Conservation (phyloP, 345 rosid species). For the Aquilaria yunnanensis region DNA sequence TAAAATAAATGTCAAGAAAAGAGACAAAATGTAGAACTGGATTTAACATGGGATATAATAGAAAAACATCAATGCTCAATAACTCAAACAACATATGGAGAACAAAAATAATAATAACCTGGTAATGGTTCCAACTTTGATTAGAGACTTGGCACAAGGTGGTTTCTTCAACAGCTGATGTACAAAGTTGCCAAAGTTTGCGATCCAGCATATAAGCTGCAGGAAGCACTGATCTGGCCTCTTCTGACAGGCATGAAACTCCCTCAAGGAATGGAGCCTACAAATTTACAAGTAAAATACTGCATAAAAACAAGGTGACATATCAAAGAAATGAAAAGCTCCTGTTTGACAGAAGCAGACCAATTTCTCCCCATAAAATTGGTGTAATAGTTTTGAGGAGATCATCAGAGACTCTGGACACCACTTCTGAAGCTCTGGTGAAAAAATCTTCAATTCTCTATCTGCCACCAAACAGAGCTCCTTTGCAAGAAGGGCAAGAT, state of each 20-base stretch:
- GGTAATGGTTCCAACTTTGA: constrained; percentile 52
- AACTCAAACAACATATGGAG: too few species aligned
- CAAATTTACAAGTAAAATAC: constrained; percentile 21
- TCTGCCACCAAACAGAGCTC: constrained; percentile 69
- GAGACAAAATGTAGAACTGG: too few species aligned
- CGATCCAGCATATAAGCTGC: constrained; percentile 69
- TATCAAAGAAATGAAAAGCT: constrained; percentile 12
- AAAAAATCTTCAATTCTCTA: constrained; percentile 62
- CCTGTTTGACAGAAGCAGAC: constrained; percentile 33
- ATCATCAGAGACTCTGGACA: constrained; percentile 61
- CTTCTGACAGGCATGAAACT: constrained; percentile 68
- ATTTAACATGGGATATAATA: too few species aligned
- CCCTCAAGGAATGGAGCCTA: constrained; percentile 71
- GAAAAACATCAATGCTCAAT: too few species aligned
- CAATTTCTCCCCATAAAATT: constrained; percentile 86
- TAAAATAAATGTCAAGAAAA: too few species aligned
- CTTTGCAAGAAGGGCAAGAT: constrained; percentile 76
- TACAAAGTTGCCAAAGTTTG: constrained; percentile 51
- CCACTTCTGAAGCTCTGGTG: constrained; percentile 55
- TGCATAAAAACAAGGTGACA: neutral
- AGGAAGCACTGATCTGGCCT: constrained; percentile 69
- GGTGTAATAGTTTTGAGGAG: constrained; percentile 58
- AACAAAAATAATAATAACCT: constrained; percentile 28
- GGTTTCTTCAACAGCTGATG: constrained; percentile 37
- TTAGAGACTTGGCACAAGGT: constrained; percentile 23